A percentile compares a stretch with the other conserved stretches of the same genome.
phyloP scores from a whole-genome alignment of 257 asterid species.

The Lycium barbarum region DNA sequence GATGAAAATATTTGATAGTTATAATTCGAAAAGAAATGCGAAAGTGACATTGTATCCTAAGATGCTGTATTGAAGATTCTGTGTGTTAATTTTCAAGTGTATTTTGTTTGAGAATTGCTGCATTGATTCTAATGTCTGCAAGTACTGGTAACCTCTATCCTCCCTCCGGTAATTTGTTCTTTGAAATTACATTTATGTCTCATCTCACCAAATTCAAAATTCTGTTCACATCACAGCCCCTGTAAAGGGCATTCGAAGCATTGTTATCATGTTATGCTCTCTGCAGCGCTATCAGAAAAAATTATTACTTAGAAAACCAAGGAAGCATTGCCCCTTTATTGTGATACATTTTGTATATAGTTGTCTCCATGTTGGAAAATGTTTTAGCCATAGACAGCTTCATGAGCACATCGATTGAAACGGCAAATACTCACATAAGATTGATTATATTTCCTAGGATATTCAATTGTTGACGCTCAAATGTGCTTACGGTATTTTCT shows the following conservation, averaged over 20 bases:
- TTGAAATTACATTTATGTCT: background rate
- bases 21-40: background rate
- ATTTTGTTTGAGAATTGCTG: background rate
- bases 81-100: background rate
- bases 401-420: constrained; percentile 1
- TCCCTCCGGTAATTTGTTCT: no score
- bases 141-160: background rate
- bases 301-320: no score
- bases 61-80: background rate
- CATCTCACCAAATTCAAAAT: background rate
- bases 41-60: background rate
- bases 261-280: background rate
- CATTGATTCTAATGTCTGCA: background rate
- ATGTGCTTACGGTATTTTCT: constrained; percentile 28
- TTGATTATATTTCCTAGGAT: background rate
- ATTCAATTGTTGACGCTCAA: constrained; percentile 24
- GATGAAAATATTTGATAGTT: background rate
- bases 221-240: background rate
- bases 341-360: background rate
- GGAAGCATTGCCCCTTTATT: background rate
- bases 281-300: background rate
- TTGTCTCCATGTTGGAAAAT: background rate
- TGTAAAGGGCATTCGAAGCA: background rate
- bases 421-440: background rate
- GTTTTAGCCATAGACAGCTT: background rate